phyloP scores from a whole-genome alignment of 202 grass and related monocot species.

The Panicum virgatum region DNA sequence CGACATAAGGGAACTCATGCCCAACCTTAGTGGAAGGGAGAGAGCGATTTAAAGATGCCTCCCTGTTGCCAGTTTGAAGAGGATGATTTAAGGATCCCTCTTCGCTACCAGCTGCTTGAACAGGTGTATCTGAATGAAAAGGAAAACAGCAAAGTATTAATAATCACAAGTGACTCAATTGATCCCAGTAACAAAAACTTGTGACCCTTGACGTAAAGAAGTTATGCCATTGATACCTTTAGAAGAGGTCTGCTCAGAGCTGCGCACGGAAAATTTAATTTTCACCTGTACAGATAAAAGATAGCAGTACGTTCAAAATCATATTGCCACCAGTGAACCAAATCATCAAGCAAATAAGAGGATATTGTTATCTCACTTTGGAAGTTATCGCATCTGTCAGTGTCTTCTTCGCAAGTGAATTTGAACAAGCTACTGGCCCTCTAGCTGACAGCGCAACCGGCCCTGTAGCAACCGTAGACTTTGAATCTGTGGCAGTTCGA shows the following conservation, averaged over 20 bases:
- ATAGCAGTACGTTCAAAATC: slow-evolving; percentile 30
- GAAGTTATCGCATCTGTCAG: slow-evolving; percentile 45
- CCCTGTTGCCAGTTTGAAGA: neutral
- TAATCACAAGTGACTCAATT: neutral
- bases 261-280: slow-evolving; percentile 47
- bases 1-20: neutral
- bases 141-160: slow-evolving; percentile 16
- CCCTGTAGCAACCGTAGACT: slow-evolving; percentile 1
- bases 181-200: neutral
- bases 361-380: slow-evolving; percentile 53
- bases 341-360: slow-evolving; percentile 10
- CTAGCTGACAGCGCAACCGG: neutral
- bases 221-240: slow-evolving; percentile 57
- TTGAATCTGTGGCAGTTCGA: slow-evolving; percentile 6
- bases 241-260: slow-evolving; percentile 34
- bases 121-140: slow-evolving; percentile 39
- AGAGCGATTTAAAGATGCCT: slow-evolving; percentile 16
- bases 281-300: slow-evolving; percentile 41
- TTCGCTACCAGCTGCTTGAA: slow-evolving; percentile 35
- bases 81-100: slow-evolving; percentile 28
- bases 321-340: slow-evolving; percentile 10
- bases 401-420: slow-evolving; percentile 42
- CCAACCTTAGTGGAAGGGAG: slow-evolving; percentile 42
- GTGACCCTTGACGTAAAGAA: slow-evolving; percentile 12
- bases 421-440: slow-evolving; percentile 8